A percentile compares a stretch with the other conserved stretches of the same genome.
phyloP scores from a whole-genome alignment of 2,329 filamentous ascomycete genomes.

The Volutella citrinella region DNA sequence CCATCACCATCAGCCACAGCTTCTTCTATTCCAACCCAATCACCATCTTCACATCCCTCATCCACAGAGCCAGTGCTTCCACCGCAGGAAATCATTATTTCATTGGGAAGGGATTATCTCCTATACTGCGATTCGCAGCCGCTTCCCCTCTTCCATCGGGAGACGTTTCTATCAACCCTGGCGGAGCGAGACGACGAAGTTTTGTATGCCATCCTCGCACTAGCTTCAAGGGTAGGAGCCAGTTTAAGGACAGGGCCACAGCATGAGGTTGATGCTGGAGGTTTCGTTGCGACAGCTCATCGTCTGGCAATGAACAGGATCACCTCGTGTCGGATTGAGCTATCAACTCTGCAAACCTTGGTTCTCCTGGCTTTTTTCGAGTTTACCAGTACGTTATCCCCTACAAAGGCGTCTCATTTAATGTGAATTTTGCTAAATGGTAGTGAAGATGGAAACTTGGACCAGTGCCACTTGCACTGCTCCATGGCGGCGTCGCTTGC shows the following conservation, averaged over 20 bases:
- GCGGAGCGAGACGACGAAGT: background rate
- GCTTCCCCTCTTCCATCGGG: conserved; percentile 5
- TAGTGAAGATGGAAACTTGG: background rate
- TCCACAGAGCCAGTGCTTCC: too few relatives aligned
- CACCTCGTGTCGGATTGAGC: conserved; percentile 2
- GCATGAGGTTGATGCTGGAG: too few relatives aligned
- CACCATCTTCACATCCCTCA: background rate
- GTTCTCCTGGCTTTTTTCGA: conserved; percentile 2
- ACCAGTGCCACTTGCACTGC: conserved; percentile 1
- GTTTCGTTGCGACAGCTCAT: background rate
- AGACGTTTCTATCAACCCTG: conserved; percentile 2
- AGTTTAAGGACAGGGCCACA: too few relatives aligned
- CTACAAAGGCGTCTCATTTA: too few relatives aligned
- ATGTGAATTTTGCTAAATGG: too few relatives aligned
- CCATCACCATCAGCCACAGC: background rate
- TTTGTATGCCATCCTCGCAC: background rate
- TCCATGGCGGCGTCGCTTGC: conserved; percentile 2
- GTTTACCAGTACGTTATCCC: conserved; percentile 3
- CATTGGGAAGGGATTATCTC: conserved; percentile 3
- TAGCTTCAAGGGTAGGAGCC: background rate
- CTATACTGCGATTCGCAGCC: conserved; percentile 9
- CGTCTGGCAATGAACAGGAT: background rate
- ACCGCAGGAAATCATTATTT: background rate
- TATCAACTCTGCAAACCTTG: conserved; percentile 6
- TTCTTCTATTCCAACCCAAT: background rate